phyloP scores from a whole-genome alignment of 768 basidiomycete genomes.

The Tubosaeta brunneosetosa region DNA sequence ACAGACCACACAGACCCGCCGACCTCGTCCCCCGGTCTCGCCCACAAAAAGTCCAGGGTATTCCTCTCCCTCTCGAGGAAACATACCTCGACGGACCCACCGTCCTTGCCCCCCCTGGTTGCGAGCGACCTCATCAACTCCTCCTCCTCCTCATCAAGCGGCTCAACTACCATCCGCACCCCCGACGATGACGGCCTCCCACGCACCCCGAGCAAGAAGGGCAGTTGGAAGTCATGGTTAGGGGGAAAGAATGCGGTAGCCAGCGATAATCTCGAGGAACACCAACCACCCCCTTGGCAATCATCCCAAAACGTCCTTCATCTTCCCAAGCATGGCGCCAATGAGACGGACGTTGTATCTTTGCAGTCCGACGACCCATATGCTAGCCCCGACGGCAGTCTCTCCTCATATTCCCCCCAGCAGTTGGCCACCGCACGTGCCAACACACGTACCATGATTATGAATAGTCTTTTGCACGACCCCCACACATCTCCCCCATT shows the following conservation, averaged over 20 bases:
- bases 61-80: constrained; percentile 30
- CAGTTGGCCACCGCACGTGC: constrained; percentile 31
- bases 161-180: constrained; percentile 49
- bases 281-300: constrained; percentile 29
- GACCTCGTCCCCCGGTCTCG: constrained; percentile 10
- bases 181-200: constrained; percentile 52
- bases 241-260: constrained; percentile 33
- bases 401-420: constrained; percentile 16
- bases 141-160: constrained; percentile 59
- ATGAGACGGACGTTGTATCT: constrained; percentile 33
- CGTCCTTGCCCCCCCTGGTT: constrained; percentile 19
- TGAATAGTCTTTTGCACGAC: constrained; percentile 41
- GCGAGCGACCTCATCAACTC: constrained; percentile 41
- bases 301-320: constrained; percentile 20
- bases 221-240: constrained; percentile 57
- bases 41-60: constrained; percentile 21
- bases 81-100: constrained; percentile 11
- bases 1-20: constrained; percentile 25
- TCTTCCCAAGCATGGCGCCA: constrained; percentile 20
- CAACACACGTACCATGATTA: constrained; percentile 41
- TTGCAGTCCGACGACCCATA: constrained; percentile 37
- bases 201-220: constrained; percentile 37
- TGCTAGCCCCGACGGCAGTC: constrained; percentile 16
- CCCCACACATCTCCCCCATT: constrained; percentile 45
- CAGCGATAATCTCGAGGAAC: constrained; percentile 27